Conservation (phyloP, 371 early-diverging fungal genomes). For the Mucor indicus region DNA sequence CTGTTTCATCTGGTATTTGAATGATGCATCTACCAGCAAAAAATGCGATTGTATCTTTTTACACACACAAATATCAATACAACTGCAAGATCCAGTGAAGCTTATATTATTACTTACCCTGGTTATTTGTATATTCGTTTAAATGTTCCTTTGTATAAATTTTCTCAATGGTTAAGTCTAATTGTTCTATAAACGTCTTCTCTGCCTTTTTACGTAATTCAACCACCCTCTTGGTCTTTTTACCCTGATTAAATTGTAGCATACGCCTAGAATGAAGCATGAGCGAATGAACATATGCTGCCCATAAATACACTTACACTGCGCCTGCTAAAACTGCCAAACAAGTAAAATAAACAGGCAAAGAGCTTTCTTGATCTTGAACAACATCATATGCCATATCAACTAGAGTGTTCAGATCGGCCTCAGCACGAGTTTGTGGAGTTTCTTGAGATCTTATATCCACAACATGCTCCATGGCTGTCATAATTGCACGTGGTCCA, state of each 20-base stretch:
- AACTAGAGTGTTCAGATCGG: constrained; percentile 23
- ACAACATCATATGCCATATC: constrained; percentile 10
- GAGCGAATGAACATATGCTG: neutral
- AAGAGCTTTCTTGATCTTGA: constrained; percentile 1
- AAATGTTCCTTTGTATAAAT: constrained; percentile 2
- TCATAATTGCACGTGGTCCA: constrained; percentile 23
- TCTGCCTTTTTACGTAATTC: constrained; percentile 18
- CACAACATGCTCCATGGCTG: constrained; percentile 35
- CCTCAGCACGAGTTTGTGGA: constrained; percentile 28
- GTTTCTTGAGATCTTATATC: constrained; percentile 34
- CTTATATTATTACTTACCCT: too few species aligned
- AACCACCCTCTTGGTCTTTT: constrained; percentile 28
- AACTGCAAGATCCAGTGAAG: too few species aligned
- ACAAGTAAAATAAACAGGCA: constrained; percentile 11
- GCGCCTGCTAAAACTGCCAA: constrained; percentile 33
- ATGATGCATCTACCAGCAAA: constrained; percentile 39
- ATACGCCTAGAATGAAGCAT: constrained; percentile 23
- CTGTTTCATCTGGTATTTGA: constrained; percentile 1
- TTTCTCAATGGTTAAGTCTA: constrained; percentile 11
- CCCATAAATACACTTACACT: constrained; percentile 21
- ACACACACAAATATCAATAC: neutral
- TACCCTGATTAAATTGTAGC: constrained; percentile 34
- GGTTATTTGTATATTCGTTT: constrained; percentile 6
- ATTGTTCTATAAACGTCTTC: constrained; percentile 10
- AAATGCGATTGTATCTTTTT: constrained; percentile 21